Conservation (phyloP, 2,329 filamentous ascomycete species). For the Coniochaeta ligniaria region DNA sequence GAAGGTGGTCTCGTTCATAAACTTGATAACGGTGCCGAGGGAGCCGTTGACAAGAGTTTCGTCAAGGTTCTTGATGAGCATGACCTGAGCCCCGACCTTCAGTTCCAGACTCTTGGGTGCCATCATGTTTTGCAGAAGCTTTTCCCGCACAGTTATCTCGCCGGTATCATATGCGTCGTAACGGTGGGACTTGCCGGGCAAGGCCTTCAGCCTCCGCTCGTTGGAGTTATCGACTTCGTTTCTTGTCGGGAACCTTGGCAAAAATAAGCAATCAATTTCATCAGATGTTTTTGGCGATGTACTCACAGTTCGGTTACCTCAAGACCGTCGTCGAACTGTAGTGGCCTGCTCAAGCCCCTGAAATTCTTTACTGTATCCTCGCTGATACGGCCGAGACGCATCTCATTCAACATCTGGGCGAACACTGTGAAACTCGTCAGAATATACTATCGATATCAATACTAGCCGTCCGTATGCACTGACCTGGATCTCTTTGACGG, state of each 20-base stretch:
- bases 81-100: constrained; percentile 91
- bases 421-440: constrained; percentile 53
- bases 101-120: constrained; percentile 73
- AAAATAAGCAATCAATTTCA: constrained; percentile 14
- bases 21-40: constrained; percentile 74
- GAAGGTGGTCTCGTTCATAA: constrained; percentile 51
- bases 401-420: constrained; percentile 93
- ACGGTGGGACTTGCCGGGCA: constrained; percentile 60
- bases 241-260: constrained; percentile 68
- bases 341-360: constrained; percentile 60
- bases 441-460: constrained; percentile 8
- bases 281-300: constrained; percentile 12
- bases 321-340: constrained; percentile 66
- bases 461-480: constrained; percentile 9
- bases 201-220: constrained; percentile 58
- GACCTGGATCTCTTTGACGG: constrained; percentile 78
- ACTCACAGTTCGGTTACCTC: constrained; percentile 76
- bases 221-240: constrained; percentile 87
- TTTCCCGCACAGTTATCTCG: constrained; percentile 62
- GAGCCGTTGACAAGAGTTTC: constrained; percentile 91
- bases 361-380: constrained; percentile 73
- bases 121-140: constrained; percentile 84
- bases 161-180: constrained; percentile 75
- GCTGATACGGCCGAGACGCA: constrained; percentile 80
- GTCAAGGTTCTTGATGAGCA: constrained; percentile 99